Percentiles rank a stretch among this genome's conserved stretches.
Evolutionary conservation across 345 rosid species (phyloP).

Genomic region (Citrus trifoliata): DNA sequence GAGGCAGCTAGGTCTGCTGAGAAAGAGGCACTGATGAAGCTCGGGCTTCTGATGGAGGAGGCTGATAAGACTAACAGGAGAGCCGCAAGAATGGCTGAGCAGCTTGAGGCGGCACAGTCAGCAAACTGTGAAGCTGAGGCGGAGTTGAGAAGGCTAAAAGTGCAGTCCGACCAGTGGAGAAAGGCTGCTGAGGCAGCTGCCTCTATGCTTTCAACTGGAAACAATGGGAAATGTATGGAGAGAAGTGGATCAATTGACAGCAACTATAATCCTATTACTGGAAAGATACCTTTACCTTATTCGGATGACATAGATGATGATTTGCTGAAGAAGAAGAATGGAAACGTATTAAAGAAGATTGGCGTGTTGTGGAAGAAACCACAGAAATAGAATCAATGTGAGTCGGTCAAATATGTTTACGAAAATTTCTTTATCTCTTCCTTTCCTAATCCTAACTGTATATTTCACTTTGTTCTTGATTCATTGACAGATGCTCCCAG

Average conservation of each 20-base stretch:
- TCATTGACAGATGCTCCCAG: conserved; percentile 1
- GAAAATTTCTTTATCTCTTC: neutral
- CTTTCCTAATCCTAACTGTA: neutral
- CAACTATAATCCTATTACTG: conserved; percentile 37
- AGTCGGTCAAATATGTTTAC: conserved; percentile 7
- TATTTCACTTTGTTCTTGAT: neutral
- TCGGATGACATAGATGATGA: conserved; percentile 78
- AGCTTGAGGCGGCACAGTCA: conserved; percentile 78
- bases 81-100: conserved; percentile 62
- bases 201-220: conserved; percentile 78
- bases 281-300: conserved; percentile 47
- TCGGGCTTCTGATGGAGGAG: conserved; percentile 71
- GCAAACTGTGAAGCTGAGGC: conserved; percentile 68
- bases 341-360: conserved; percentile 86
- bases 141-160: conserved; percentile 84
- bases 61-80: conserved; percentile 72
- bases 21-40: conserved; percentile 63
- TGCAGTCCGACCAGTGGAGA: conserved; percentile 97
- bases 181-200: conserved; percentile 99
- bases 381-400: conserved; percentile 47
- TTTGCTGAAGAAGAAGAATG: conserved; percentile 85
- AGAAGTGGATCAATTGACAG: conserved; percentile 60
- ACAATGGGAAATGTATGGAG: conserved; percentile 67
- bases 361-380: conserved; percentile 97
- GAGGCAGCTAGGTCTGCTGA: conserved; percentile 47